Base-by-base conservation (phyloP, 257 asterid species). In the Penstemon eatonii region DNA sequence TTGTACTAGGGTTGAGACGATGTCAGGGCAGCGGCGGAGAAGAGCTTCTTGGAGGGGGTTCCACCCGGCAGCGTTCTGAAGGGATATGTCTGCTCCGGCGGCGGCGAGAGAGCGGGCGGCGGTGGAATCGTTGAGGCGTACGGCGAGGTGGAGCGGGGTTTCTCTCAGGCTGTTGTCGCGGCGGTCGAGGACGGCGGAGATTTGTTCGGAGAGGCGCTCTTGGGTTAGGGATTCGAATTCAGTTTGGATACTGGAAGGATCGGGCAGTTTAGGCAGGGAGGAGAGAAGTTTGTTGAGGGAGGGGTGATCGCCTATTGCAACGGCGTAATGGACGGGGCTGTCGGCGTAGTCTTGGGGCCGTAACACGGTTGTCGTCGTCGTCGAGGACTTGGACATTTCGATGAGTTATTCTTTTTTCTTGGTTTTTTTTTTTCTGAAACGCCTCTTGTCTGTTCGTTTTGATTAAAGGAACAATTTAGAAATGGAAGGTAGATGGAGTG, bases 31-130 rank as follows among this genome's bases (percentile, higher is more conserved):
- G 11, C 97, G 87, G 54, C 94, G 97, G 61, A 93, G 86, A 12
- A 90, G 78, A 7, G 99, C 97, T 46, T 93, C 99, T 73, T 93
- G 99, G 2, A 93, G 68, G 0, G 99, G 89, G 41, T 83, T 90
- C 99, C 99, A 93, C 0, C 99, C 99, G 6, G 94, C 86, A 49
- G 90, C 86, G 60, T 90, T 93, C 85, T 93, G 99, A 5, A 93
- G 92, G 9, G 99, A 83, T 2, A 84, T 74, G 63, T 93, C 89
- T 19, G 99, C 96, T 13, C 99, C 97, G 64, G 97, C 96, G 3
- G 59, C 68, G 38, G 91, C 89, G 5, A 90, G 89, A 0, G 85
- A 72, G 25, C 90, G 81, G 37, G 81, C 89, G 1, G 96, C 81
- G 18, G 75, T 66, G 7, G 89, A 84, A 66, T 89, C 97, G 69